Evolutionary conservation across 2,329 filamentous ascomycete species (phyloP), one percentile per base, ranked within the genome.

Genomic region (Seiridium unicorne): DNA sequence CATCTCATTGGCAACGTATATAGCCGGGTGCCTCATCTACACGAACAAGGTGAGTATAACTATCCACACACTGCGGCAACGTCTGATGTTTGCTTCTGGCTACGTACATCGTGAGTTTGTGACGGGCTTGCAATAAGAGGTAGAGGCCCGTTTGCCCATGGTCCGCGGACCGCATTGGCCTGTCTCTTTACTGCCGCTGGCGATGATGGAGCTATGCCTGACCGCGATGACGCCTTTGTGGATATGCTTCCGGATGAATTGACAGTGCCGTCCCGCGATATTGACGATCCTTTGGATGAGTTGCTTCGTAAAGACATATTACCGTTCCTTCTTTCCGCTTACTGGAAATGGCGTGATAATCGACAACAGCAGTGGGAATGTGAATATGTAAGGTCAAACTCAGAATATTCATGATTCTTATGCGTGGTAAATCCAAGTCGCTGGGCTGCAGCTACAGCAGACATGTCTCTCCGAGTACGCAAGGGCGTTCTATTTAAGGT

Each of bases 1-100:
- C 60, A 76, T 69, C 55, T 76, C 73, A 48, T 71, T 70, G 18
- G 72, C 72, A 38, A 73, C 68, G 55, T 70, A 62, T 2, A 67
- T 60, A 9, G 67, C 66, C 11, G 69, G 63, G 51, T 70, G 68
- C 8, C 63, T 62, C 53, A 68, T 64, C 70, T 72, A 38, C 13
- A 13, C 18, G 18, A 26, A 51, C 10, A 38, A 3, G 35, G 40
- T 35, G 36, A 40, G 51, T 8, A 53, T 4, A 48, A 57, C 11
- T 42, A 51, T 59, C 53, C 11, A 8, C 13, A 40, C 10, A 35
- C 10, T 11, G 18, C 10, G 10, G 4, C 47, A 31, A n/a, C 6
- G 36, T 9, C 34, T 54, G 34, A 2, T 38, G 11, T 54, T 5
- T n/a, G 36, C 31, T 42, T 9, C 8, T 4, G 44, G 38, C n/a